These are phyloP conservation scores for Saturnispora mendoncae DNA, from an alignment of 805 yeast genomes.

Conservation along the genomic window DNA sequence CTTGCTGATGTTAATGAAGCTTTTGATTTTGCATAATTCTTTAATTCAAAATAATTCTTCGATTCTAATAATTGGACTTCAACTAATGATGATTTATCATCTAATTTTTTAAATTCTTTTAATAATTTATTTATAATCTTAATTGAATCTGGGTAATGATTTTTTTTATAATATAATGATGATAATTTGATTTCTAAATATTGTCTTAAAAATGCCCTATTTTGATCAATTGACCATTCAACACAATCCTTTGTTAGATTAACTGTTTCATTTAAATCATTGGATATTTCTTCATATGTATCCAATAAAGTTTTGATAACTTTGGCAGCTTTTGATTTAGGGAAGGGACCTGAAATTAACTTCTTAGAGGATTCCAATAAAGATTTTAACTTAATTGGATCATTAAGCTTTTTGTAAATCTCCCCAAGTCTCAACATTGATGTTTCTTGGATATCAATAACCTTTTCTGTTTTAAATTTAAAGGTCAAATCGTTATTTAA, in stretches of 20 bases:
- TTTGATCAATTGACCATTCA: conserved; percentile 78
- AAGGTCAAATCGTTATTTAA: conserved; percentile 26
- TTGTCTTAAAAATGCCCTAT: conserved; percentile 83
- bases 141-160: conserved; percentile 58
- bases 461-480: conserved; percentile 28
- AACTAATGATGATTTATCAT: conserved; percentile 89
- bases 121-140: conserved; percentile 62
- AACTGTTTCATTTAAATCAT: conserved; percentile 62
- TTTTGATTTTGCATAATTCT: conserved; percentile 83
- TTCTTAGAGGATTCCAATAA: conserved; percentile 62
- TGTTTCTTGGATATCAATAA: conserved; percentile 49
- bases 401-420: conserved; percentile 45
- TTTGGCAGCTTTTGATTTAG: conserved; percentile 93
- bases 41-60: conserved; percentile 80
- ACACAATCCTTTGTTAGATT: conserved; percentile 68
- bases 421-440: conserved; percentile 72
- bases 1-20: conserved; percentile 93
- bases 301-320: conserved; percentile 78
- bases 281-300: conserved; percentile 47
- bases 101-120: conserved; percentile 83
- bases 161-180: conserved; percentile 58
- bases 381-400: conserved; percentile 43
- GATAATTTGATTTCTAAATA: conserved; percentile 79
- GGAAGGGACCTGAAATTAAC: conserved; percentile 54
- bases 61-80: conserved; percentile 92